Evolutionary conservation across 768 basidiomycete species (phyloP).

Genomic region (Lanmaoa pseudosensibilis): DNA sequence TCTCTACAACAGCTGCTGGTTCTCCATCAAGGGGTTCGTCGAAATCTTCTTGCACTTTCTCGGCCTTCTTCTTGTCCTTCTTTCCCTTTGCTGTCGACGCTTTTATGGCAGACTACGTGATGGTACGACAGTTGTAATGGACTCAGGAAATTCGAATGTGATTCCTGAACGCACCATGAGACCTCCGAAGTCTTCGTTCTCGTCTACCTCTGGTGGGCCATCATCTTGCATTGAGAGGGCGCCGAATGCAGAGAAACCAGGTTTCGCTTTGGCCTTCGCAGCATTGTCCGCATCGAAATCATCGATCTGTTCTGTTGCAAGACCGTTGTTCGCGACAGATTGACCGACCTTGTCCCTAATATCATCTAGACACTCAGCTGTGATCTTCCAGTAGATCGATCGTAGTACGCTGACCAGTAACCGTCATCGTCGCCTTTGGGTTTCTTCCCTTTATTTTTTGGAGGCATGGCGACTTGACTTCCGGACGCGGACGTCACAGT

Average conservation of each 20-base stretch:
- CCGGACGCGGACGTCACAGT: not conserved
- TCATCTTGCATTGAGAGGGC: conserved; percentile 44
- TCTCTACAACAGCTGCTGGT: conserved; percentile 28
- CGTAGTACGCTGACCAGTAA: conserved; percentile 58
- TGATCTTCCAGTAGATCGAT: conserved; percentile 17
- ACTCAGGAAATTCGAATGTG: not conserved
- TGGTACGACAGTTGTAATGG: not conserved
- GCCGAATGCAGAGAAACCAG: conserved; percentile 53
- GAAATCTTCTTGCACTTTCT: conserved; percentile 37
- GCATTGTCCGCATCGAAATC: conserved; percentile 46
- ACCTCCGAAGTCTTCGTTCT: conserved; percentile 70
- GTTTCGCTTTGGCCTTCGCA: conserved; percentile 29
- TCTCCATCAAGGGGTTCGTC: conserved; percentile 31
- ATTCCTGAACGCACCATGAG: conserved; percentile 59
- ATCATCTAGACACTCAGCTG: conserved; percentile 12
- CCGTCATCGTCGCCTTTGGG: conserved; percentile 76
- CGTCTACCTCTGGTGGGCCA: conserved; percentile 46
- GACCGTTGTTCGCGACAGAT: conserved; percentile 45
- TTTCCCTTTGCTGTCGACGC: conserved; percentile 50
- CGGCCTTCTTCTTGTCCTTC: conserved; percentile 55
- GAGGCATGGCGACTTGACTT: conserved; percentile 35
- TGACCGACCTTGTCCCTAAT: conserved; percentile 67
- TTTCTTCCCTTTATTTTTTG: conserved; percentile 85
- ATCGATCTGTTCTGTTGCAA: conserved; percentile 27
- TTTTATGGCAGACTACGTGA: conserved; percentile 60